A percentile compares a stretch with the other conserved stretches of the same genome.
These are phyloP conservation scores for Kluyveromyces sp. DNA, from an alignment of 1,139 yeast genomes.

Conservation along the genomic window DNA sequence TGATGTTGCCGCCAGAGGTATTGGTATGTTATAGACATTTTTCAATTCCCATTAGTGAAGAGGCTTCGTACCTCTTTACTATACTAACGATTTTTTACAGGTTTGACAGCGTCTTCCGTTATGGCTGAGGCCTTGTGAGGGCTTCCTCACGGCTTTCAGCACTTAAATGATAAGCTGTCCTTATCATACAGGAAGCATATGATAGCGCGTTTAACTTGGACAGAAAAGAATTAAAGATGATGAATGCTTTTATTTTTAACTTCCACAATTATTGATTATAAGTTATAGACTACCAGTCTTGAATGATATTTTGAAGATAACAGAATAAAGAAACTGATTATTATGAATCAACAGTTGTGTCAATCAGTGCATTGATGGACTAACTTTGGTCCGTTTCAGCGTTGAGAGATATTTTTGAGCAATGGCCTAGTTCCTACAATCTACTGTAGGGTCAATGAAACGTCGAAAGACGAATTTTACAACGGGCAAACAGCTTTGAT, in stretches of 20 bases:
- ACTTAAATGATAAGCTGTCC: constrained; percentile 4
- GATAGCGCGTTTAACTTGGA: background rate
- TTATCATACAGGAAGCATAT: background rate
- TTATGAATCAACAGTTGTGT: too few species aligned
- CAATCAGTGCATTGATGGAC: too few species aligned
- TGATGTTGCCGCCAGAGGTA: constrained; percentile 99
- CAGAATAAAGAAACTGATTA: background rate
- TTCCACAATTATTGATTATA: constrained; percentile 6
- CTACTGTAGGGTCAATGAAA: too few species aligned
- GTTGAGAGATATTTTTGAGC: background rate
- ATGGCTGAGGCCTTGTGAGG: background rate
- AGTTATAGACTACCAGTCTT: constrained; percentile 2
- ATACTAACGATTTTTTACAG: constrained; percentile 1
- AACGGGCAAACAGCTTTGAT: background rate
- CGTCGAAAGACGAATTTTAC: background rate
- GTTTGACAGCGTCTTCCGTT: background rate
- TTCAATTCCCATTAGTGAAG: constrained; percentile 6
- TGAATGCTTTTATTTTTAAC: constrained; percentile 4
- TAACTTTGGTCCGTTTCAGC: background rate
- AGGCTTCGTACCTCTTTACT: background rate
- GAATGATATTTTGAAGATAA: background rate
- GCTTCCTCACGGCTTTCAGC: background rate
- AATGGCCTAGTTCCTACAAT: background rate
- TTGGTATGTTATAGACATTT: constrained; percentile 67
- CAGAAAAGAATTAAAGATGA: background rate